Percentiles rank a stretch among this genome's conserved stretches.
phyloP scores from a whole-genome alignment of 805 yeast genomes.

The Kluyveromyces wickerhamii region DNA sequence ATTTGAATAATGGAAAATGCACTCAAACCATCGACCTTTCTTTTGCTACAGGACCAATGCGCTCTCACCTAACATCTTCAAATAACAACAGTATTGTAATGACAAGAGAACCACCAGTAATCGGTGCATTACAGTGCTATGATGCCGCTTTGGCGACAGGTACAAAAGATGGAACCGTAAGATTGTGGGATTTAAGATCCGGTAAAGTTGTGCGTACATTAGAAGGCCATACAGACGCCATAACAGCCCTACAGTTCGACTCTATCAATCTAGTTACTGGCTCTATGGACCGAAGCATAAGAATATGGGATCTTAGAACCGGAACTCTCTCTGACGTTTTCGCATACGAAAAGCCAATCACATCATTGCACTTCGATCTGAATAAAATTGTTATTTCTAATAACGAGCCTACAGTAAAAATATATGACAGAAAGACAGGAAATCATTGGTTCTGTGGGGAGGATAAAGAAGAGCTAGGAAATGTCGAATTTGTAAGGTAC shows the following conservation, averaged over 20 bases:
- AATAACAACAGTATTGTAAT: slow-evolving; percentile 7
- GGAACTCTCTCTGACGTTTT: slow-evolving; percentile 56
- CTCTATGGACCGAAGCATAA: slow-evolving; percentile 50
- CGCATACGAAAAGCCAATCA: slow-evolving; percentile 50
- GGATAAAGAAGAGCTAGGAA: slow-evolving; percentile 18
- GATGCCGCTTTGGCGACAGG: slow-evolving; percentile 78
- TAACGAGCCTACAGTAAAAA: slow-evolving; percentile 41
- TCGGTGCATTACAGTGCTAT: slow-evolving; percentile 61
- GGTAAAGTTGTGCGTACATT: slow-evolving; percentile 57
- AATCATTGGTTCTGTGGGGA: slow-evolving; percentile 48
- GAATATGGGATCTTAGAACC: slow-evolving; percentile 68
- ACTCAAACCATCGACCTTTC: slow-evolving; percentile 62
- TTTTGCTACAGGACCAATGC: slow-evolving; percentile 13
- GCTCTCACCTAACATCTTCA: slow-evolving; percentile 6
- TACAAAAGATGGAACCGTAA: slow-evolving; percentile 64
- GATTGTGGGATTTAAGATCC: slow-evolving; percentile 69
- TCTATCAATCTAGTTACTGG: slow-evolving; percentile 58
- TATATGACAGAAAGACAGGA: slow-evolving; percentile 49
- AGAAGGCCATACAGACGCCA: slow-evolving; percentile 62
- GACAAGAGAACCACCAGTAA: slow-evolving; percentile 32
- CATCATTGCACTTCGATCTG: slow-evolving; percentile 51
- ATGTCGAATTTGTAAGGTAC: slow-evolving; percentile 39
- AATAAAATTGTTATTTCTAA: slow-evolving; percentile 48
- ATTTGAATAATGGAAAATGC: slow-evolving; percentile 55
- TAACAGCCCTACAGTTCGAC: slow-evolving; percentile 62